A percentile compares a stretch with the other conserved stretches of the same genome.
Evolutionary conservation across 352 stramenopile species (phyloP).

Genomic region (Thraustochytrium sp.): DNA sequence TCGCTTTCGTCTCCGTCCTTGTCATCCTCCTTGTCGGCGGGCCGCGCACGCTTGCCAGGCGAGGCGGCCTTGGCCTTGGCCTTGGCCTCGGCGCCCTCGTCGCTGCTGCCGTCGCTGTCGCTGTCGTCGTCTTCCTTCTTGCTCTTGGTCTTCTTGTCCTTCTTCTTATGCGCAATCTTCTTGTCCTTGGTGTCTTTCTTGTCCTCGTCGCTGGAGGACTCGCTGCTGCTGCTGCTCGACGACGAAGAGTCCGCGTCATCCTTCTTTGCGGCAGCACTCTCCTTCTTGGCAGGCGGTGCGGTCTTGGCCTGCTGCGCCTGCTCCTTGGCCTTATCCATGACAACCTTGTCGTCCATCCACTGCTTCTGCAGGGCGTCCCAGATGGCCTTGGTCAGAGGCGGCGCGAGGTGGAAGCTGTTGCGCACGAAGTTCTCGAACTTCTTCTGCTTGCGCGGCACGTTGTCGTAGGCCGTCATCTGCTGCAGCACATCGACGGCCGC

Average conservation of each 20-base stretch:
- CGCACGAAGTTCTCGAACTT: slow-evolving; percentile 86
- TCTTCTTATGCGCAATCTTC: not conserved
- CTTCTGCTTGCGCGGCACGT: slow-evolving; percentile 82
- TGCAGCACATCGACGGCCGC: slow-evolving; percentile 60
- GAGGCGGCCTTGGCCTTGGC: slow-evolving; percentile 49
- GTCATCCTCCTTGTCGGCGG: slow-evolving; percentile 45
- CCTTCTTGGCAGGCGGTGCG: not conserved
- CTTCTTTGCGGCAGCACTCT: not conserved
- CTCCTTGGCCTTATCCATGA: slow-evolving; percentile 15
- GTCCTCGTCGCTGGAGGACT: too few relatives aligned
- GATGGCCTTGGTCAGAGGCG: slow-evolving; percentile 58
- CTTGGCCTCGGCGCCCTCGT: not conserved
- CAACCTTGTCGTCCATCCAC: slow-evolving; percentile 45
- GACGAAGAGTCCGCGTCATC: not conserved
- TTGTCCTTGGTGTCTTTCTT: slow-evolving; percentile 17
- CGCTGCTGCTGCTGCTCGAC: too few relatives aligned
- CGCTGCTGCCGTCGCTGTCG: not conserved
- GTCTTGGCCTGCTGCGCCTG: not conserved
- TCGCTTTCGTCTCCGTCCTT: not conserved
- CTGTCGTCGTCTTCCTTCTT: slow-evolving; percentile 32
- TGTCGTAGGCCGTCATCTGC: slow-evolving; percentile 70
- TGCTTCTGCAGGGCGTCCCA: slow-evolving; percentile 66
- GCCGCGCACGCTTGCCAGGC: slow-evolving; percentile 42
- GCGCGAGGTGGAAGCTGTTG: slow-evolving; percentile 65
- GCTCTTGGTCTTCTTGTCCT: not conserved